Conservation (phyloP, 176 grass and related monocot species). For the Pontederia crassipes region DNA sequence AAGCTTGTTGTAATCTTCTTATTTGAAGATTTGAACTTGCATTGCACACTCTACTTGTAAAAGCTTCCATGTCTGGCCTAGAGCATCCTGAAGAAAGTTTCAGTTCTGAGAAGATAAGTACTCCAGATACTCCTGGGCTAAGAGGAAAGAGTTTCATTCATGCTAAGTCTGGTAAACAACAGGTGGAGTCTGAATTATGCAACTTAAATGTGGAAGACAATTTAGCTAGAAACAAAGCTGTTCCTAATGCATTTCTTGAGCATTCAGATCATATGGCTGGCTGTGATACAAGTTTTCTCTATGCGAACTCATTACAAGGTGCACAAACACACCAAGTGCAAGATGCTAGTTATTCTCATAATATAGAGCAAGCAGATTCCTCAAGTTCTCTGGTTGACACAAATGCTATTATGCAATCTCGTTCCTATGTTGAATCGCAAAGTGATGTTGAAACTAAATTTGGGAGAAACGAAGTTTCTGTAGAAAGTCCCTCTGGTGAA, state of each 20-base stretch:
- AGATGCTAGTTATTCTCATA: constrained; percentile 3
- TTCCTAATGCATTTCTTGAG: constrained; percentile 35
- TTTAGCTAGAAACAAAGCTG: constrained; percentile 27
- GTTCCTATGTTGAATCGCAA: constrained; percentile 33
- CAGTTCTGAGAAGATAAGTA: constrained; percentile 13
- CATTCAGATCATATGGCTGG: constrained; percentile 42
- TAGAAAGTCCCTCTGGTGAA: constrained; percentile 52
- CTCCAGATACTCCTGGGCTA: constrained; percentile 26
- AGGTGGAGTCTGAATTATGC: constrained; percentile 46
- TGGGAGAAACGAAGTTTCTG: constrained; percentile 31
- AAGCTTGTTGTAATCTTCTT: constrained; percentile 12
- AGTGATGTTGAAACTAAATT: constrained; percentile 27
- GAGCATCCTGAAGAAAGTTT: constrained; percentile 37
- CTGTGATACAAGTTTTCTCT: constrained; percentile 19
- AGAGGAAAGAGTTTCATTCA: constrained; percentile 46
- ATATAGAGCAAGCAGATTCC: not conserved
- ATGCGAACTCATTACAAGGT: constrained; percentile 27
- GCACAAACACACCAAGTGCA: constrained; percentile 1
- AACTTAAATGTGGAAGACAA: constrained; percentile 50
- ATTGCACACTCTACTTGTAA: constrained; percentile 72
- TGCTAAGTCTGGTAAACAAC: constrained; percentile 30
- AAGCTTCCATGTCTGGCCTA: constrained; percentile 45
- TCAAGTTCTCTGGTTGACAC: constrained; percentile 1
- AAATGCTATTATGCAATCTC: constrained; percentile 19
- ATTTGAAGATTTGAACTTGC: constrained; percentile 92